These are phyloP conservation scores for Thelonectria blattea DNA, from an alignment of 2,329 filamentous ascomycete species.

Conservation along the genomic window DNA sequence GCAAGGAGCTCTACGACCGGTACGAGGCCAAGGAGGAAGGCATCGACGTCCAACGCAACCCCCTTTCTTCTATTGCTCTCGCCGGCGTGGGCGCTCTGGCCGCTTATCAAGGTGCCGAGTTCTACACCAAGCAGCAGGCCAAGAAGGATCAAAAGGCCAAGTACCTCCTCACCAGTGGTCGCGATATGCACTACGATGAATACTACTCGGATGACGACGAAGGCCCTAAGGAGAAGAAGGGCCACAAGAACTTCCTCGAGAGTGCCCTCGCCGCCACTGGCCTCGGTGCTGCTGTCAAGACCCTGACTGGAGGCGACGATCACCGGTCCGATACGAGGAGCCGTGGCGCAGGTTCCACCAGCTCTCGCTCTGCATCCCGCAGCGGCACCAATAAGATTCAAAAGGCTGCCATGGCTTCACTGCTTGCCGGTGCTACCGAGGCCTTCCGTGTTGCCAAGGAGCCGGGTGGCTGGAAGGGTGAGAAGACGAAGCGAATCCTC, in stretches of 20 bases:
- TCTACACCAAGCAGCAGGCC: conserved; percentile 66
- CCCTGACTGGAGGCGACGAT: conserved; percentile 57
- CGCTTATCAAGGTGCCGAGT: conserved; percentile 67
- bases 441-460: conserved; percentile 91
- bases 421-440: conserved; percentile 89
- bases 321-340: conserved; percentile 49
- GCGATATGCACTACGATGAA: conserved; percentile 58
- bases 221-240: conserved; percentile 61
- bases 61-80: conserved; percentile 64
- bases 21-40: conserved; percentile 61
- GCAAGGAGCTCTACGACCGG: conserved; percentile 71
- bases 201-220: conserved; percentile 66
- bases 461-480: conserved; percentile 86
- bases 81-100: conserved; percentile 69
- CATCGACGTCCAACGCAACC: conserved; percentile 60
- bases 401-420: conserved; percentile 88
- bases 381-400: conserved; percentile 68
- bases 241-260: conserved; percentile 69
- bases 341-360: conserved; percentile 56
- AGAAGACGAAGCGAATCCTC: conserved; percentile 89
- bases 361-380: conserved; percentile 60
- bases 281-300: conserved; percentile 66
- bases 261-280: conserved; percentile 67
- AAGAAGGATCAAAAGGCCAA: conserved; percentile 62
- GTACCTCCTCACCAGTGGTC: conserved; percentile 59